These are phyloP conservation scores for Kentomonas sorsogonicus DNA, from an alignment of 208 protist genomes.

Conservation along the genomic window DNA sequence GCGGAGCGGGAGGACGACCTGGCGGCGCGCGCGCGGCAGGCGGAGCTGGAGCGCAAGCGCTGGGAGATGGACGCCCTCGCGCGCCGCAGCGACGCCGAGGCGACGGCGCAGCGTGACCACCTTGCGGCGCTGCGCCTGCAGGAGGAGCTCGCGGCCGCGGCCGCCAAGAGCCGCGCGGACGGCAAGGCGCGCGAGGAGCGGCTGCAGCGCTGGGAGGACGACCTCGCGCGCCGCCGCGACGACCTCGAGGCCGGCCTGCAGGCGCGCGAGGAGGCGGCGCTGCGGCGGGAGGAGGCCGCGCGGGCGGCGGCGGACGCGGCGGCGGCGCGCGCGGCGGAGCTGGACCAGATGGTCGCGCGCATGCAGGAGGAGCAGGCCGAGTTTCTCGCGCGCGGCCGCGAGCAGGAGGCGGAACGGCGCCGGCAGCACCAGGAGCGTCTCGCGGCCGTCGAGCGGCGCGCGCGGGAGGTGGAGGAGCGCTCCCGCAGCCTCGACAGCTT, in stretches of 20 bases:
- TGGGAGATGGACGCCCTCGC: constrained; percentile 10
- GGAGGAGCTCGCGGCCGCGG: constrained; percentile 17
- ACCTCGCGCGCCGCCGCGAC: constrained; percentile 13
- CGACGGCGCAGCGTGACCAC: constrained; percentile 18
- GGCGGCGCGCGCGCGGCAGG: constrained; percentile 7
- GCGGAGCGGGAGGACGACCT: constrained; percentile 13
- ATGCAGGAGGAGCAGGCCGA: constrained; percentile 23
- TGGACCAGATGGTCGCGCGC: constrained; percentile 13
- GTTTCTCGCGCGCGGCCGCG: background rate
- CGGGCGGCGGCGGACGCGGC: constrained; percentile 12
- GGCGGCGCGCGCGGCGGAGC: constrained; percentile 11
- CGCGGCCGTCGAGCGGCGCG: constrained; percentile 7
- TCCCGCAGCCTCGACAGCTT: constrained; percentile 3
- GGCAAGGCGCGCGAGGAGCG: constrained; percentile 17
- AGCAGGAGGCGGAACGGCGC: constrained; percentile 2
- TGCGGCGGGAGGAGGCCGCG: constrained; percentile 16
- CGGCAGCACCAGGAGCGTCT: constrained; percentile 10
- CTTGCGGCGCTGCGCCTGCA: constrained; percentile 16
- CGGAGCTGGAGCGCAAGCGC: constrained; percentile 25
- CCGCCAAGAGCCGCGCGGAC: constrained; percentile 11
- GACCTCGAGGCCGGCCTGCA: constrained; percentile 19
- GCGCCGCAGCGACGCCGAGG: constrained; percentile 22
- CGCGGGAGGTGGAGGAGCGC: constrained; percentile 10
- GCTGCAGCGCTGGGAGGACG: constrained; percentile 20
- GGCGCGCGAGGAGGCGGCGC: constrained; percentile 14